Conservation (phyloP, 495 filamentous ascomycete genomes). For the Aspergillus affinis region DNA sequence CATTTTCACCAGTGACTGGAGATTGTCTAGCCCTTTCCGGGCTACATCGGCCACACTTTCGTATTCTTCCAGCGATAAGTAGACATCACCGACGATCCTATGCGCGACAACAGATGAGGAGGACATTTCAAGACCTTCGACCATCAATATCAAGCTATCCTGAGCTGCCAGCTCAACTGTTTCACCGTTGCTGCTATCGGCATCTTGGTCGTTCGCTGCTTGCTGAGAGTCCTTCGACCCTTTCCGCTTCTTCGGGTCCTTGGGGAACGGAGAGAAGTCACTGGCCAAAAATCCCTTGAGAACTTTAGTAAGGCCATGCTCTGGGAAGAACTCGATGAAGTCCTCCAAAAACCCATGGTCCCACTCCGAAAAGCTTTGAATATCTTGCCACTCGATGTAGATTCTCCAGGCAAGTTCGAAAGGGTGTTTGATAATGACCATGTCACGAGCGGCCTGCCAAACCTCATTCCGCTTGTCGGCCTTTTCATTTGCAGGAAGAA, state of each 20-base stretch:
- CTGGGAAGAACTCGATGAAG: conserved; percentile 81
- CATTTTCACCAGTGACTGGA: conserved; percentile 57
- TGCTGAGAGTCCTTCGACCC: conserved; percentile 24
- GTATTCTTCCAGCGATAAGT: conserved; percentile 81
- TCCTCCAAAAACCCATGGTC: conserved; percentile 73
- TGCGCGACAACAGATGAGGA: conserved; percentile 76
- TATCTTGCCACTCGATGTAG: conserved; percentile 83
- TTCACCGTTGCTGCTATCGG: conserved; percentile 27
- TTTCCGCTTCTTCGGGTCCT: conserved; percentile 21
- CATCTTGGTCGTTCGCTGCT: conserved; percentile 23
- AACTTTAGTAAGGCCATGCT: conserved; percentile 75
- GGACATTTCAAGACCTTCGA: conserved; percentile 73
- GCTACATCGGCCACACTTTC: conserved; percentile 77
- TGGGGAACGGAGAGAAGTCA: conserved; percentile 80
- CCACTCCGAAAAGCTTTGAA: conserved; percentile 66
- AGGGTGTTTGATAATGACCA: conserved; percentile 95
- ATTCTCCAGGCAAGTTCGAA: conserved; percentile 90
- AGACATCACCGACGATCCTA: conserved; percentile 81
- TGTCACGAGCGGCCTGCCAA: conserved; percentile 72
- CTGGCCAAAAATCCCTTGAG: conserved; percentile 78
- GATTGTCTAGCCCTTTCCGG: conserved; percentile 64
- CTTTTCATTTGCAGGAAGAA: conserved; percentile 65
- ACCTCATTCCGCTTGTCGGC: conserved; percentile 65
- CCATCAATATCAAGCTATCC: conserved; percentile 77
- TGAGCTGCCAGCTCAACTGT: conserved; percentile 58